Conservation (phyloP, 768 basidiomycete species). For the Rhodotorula diobovata region DNA sequence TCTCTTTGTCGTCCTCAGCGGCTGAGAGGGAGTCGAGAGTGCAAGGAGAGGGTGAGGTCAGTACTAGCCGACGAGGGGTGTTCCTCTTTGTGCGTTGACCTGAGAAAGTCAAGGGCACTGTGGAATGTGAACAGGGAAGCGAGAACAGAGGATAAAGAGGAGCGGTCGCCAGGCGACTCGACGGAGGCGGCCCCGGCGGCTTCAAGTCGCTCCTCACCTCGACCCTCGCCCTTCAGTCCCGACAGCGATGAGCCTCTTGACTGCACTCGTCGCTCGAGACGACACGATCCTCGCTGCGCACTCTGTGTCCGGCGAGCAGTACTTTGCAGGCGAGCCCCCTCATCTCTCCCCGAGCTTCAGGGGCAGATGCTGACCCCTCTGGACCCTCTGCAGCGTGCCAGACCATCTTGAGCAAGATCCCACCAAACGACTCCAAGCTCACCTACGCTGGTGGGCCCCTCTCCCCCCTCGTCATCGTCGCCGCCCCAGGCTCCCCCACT, state of each 20-base stretch:
- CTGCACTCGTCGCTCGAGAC: slow-evolving; percentile 32
- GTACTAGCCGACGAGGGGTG: no score
- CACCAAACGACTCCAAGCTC: slow-evolving; percentile 70
- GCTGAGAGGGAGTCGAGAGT: no score
- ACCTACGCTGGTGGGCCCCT: slow-evolving; percentile 45
- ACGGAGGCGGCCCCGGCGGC: no score
- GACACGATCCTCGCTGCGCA: slow-evolving; percentile 25
- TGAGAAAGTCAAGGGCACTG: no score
- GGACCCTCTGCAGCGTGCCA: slow-evolving; percentile 43
- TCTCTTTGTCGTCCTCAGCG: no score
- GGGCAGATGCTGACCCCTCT: neutral
- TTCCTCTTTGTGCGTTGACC: no score
- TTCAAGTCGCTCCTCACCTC: neutral
- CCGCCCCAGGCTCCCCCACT: neutral
- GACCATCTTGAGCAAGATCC: slow-evolving; percentile 89
- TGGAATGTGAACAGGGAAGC: no score
- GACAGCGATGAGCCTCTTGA: slow-evolving; percentile 25
- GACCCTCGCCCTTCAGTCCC: no score
- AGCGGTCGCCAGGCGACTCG: no score
- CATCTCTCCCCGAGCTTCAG: neutral
- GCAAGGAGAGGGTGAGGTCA: no score
- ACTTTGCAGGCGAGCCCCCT: slow-evolving; percentile 3
- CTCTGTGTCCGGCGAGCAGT: slow-evolving; percentile 2
- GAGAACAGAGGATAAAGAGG: no score
- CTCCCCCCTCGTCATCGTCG: neutral